These are phyloP conservation scores for Arachnopeziza araneosa DNA, from an alignment of 2,329 filamentous ascomycete species.

Conservation along the genomic window DNA sequence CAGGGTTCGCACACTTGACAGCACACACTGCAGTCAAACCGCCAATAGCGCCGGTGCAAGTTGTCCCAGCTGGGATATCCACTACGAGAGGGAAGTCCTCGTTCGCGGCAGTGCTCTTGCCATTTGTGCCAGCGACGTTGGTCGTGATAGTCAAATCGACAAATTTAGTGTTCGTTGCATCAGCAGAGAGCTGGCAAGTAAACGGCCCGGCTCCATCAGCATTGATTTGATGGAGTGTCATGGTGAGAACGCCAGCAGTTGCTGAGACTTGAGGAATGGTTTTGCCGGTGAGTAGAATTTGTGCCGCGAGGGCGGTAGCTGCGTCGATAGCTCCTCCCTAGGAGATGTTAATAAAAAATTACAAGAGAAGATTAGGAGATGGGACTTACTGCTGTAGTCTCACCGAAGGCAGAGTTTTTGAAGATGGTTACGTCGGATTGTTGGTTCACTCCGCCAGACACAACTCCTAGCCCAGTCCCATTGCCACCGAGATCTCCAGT, in stretches of 20 bases:
- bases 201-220: conserved; percentile 5
- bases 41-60: conserved; percentile 1
- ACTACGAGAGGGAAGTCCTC: conserved; percentile 1
- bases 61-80: background rate
- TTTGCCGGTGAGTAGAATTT: background rate
- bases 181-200: background rate
- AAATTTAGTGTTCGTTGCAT: background rate
- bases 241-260: conserved; percentile 5
- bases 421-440: conserved; percentile 1
- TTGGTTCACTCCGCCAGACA: background rate
- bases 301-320: background rate
- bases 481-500: conserved; percentile 1
- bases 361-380: background rate
- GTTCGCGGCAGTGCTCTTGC: conserved; percentile 2
- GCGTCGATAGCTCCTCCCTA: background rate
- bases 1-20: conserved; percentile 4
- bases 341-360: background rate
- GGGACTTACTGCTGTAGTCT: background rate
- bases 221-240: conserved; percentile 7
- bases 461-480: background rate
- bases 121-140: conserved; percentile 4
- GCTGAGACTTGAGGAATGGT: conserved; percentile 3
- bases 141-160: conserved; percentile 1
- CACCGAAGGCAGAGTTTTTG: background rate
- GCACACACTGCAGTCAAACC: conserved; percentile 1